Conservation (phyloP, 164 flowering plant genomes). For the Akebia trifoliata region DNA sequence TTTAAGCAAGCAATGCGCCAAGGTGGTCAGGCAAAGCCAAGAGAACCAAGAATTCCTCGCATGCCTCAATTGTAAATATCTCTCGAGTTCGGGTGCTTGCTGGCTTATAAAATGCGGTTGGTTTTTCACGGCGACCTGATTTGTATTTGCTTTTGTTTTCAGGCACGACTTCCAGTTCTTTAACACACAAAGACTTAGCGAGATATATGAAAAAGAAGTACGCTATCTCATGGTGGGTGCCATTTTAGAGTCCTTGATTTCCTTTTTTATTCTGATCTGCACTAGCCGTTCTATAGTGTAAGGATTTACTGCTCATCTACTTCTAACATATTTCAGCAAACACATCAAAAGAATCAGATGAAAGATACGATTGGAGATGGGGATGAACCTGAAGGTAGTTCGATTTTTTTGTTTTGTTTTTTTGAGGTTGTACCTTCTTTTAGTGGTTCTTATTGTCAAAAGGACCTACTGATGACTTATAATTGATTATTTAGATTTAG, state of each 20-base stretch:
- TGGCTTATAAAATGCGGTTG: slow-evolving; percentile 5
- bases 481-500: slow-evolving; percentile 38
- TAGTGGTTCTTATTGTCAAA: background rate
- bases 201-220: slow-evolving; percentile 94
- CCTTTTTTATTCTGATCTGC: too few relatives aligned
- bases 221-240: slow-evolving; percentile 83
- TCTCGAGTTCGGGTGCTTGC: background rate
- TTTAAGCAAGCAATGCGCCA: slow-evolving; percentile 99
- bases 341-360: slow-evolving; percentile 82
- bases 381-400: slow-evolving; percentile 96
- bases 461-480: background rate
- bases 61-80: slow-evolving; percentile 93
- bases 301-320: too few relatives aligned
- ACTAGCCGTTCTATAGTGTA: too few relatives aligned
- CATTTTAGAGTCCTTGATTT: background rate
- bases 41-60: slow-evolving; percentile 95
- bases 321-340: too few relatives aligned
- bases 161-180: slow-evolving; percentile 99
- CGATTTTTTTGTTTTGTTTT: background rate
- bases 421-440: background rate
- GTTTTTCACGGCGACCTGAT: too few relatives aligned
- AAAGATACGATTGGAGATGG: slow-evolving; percentile 81
- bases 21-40: slow-evolving; percentile 87
- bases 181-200: slow-evolving; percentile 82
- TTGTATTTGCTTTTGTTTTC: slow-evolving; percentile 14